A percentile compares a stretch with the other conserved stretches of the same genome.
Conservation (phyloP, 179 eudicot genomes). For the Beta macrorhiza region DNA sequence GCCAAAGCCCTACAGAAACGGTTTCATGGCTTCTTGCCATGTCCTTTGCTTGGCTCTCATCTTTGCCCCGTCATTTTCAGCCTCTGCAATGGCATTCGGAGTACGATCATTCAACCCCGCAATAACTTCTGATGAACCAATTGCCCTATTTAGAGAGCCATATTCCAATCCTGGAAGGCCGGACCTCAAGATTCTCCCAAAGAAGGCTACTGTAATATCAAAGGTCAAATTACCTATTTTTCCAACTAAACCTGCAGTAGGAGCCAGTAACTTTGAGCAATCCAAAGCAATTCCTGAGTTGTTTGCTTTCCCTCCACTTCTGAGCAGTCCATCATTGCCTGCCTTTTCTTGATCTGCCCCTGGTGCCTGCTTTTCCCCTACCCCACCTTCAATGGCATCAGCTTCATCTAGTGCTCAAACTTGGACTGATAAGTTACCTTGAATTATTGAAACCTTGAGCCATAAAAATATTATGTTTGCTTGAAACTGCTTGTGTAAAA, state of each 20-base stretch:
- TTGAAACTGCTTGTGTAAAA: neutral
- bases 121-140: neutral
- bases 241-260: neutral
- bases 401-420: neutral
- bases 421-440: conserved; percentile 7
- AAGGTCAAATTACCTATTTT: neutral
- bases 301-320: conserved; percentile 12
- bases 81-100: neutral
- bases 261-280: neutral
- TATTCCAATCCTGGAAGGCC: neutral
- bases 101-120: neutral
- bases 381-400: conserved; percentile 4
- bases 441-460: neutral
- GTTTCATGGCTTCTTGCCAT: conserved; percentile 15
- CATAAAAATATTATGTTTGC: neutral
- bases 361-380: conserved; percentile 11
- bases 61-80: conserved; percentile 2
- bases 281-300: conserved; percentile 10
- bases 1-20: neutral
- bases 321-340: conserved; percentile 21
- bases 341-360: conserved; percentile 17
- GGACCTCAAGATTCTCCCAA: neutral
- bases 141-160: neutral
- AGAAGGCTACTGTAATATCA: neutral
- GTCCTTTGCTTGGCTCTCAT: conserved; percentile 15